A percentile compares a stretch with the other conserved stretches of the same genome.
Conservation (phyloP, 208 protist species). For the Trypanosoma cruzi region DNA sequence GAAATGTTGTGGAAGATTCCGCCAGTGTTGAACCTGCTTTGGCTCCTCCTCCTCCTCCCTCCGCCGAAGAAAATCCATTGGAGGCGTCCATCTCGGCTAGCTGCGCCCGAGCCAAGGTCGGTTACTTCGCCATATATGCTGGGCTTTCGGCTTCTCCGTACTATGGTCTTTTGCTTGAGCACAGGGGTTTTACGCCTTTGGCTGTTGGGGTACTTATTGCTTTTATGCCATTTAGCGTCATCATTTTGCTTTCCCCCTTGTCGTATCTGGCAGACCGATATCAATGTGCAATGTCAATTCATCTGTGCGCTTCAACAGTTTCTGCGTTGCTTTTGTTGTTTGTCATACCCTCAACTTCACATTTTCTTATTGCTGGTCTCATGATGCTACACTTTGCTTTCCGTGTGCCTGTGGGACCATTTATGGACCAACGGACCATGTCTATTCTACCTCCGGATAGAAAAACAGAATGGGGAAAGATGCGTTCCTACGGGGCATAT, state of each 20-base stretch:
- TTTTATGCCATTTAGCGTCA: constrained; percentile 19
- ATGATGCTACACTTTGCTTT: constrained; percentile 27
- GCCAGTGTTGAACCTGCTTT: background rate
- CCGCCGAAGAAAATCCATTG: background rate
- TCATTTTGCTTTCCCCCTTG: constrained; percentile 28
- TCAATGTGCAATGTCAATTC: constrained; percentile 15
- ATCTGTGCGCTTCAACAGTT: constrained; percentile 1
- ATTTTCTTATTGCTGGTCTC: constrained; percentile 8
- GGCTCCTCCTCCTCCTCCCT: background rate
- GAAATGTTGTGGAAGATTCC: background rate
- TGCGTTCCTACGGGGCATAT: constrained; percentile 23
- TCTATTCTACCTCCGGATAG: constrained; percentile 23
- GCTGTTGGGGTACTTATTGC: constrained; percentile 21
- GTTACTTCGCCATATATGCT: constrained; percentile 22
- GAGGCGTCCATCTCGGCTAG: constrained; percentile 11
- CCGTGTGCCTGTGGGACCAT: constrained; percentile 18
- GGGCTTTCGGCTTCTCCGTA: constrained; percentile 26
- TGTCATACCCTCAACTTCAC: constrained; percentile 1
- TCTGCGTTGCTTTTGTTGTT: constrained; percentile 6
- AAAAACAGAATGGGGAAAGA: constrained; percentile 25
- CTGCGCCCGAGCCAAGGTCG: constrained; percentile 2
- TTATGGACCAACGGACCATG: constrained; percentile 29
- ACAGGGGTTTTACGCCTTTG: constrained; percentile 12
- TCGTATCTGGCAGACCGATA: constrained; percentile 27
- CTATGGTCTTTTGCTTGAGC: constrained; percentile 26